Evolutionary conservation across 177 flowering plant genomes (phyloP).

Genomic region (Tripterygium wilfordii): DNA sequence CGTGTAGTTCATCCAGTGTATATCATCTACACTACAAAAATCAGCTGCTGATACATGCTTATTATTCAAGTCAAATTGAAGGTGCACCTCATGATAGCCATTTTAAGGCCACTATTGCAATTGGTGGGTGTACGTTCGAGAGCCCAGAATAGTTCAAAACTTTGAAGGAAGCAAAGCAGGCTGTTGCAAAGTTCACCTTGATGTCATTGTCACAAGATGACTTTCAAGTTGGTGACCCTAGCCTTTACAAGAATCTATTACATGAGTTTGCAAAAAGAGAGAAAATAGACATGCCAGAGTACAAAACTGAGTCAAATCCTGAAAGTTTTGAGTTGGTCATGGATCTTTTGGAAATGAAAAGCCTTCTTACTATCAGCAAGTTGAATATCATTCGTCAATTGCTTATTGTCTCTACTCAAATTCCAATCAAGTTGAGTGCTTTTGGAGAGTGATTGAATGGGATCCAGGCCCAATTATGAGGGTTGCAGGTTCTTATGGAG

Average conservation of each 20-base stretch:
- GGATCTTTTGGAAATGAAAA: too few relatives aligned
- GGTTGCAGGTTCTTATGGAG: too few relatives aligned
- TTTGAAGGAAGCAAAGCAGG: slow-evolving; percentile 28
- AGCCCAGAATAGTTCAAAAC: slow-evolving; percentile 16
- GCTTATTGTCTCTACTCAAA: too few relatives aligned
- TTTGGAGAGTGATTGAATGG: too few relatives aligned
- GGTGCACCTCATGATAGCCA: slow-evolving; percentile 16
- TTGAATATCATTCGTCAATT: too few relatives aligned
- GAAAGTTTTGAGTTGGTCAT: too few relatives aligned
- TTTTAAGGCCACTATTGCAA: slow-evolving; percentile 19
- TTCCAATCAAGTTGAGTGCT: too few relatives aligned
- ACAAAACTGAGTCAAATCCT: slow-evolving; percentile 18
- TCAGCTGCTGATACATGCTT: slow-evolving; percentile 25
- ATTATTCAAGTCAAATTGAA: slow-evolving; percentile 11
- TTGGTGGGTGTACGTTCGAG: slow-evolving; percentile 18
- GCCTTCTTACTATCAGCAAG: too few relatives aligned
- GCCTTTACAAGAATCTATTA: slow-evolving; percentile 31
- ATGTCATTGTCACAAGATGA: slow-evolving; percentile 17
- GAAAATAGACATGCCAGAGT: slow-evolving; percentile 23
- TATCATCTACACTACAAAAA: slow-evolving; percentile 18
- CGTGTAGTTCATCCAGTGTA: too few relatives aligned
- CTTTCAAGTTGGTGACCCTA: slow-evolving; percentile 17
- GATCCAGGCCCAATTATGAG: too few relatives aligned
- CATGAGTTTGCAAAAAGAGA: slow-evolving; percentile 26
- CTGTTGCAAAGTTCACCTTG: slow-evolving; percentile 32